Base-by-base conservation (phyloP, 306 rosid genomes). In the Alnus rubra region DNA sequence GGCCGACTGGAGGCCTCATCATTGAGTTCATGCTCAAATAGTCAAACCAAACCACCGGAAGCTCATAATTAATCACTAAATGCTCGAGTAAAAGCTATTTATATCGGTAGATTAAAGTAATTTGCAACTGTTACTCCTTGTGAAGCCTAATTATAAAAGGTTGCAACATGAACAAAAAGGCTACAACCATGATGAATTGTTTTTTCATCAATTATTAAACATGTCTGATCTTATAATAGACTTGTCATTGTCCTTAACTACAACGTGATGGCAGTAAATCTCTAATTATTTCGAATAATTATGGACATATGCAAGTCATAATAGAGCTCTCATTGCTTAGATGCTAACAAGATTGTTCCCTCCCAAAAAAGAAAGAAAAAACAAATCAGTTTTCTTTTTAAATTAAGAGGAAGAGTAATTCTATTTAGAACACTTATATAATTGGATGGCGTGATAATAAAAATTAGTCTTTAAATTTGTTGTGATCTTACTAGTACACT, bases 131-230 rank as follows among this genome's bases (percentile, higher is more conserved):
- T 28, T 42, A 59, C 6, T 59, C 65, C 31, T 59, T 28, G 45
- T 5, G 39, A 59, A 19, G 65, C 65, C 12, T 13, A 56, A 56
- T 56, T 19, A 59, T 11, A 2, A 23, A 28, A 19, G 65, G 65
- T 37, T 23, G 33, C 64, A 42, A 1, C 45, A 42, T 42, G 45
- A 4, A 42, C 5, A 8, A 42, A 42, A 42, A 42, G 45, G 8
- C 45, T 42, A 59, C 14, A 8, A 28, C 37, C 16, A 59, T 59
- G 13, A 59, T 59, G 23, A 23, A 28, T 44, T 9, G n/a, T 18
- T 30, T n/a, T 4, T 37, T 47, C 1, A 49, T 51, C 79, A 76
- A 62, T 76, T 65, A 76, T 76, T 50, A 30, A 52, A 9, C 19
- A 37, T 64, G 49, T 76, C 73, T 51, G 12, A 63, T 39, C 64